A percentile compares a stretch with the other conserved stretches of the same genome.
Evolutionary conservation across 2,329 filamentous ascomycete species (phyloP).

Genomic region (Aspergillus brunneoviolaceus): DNA sequence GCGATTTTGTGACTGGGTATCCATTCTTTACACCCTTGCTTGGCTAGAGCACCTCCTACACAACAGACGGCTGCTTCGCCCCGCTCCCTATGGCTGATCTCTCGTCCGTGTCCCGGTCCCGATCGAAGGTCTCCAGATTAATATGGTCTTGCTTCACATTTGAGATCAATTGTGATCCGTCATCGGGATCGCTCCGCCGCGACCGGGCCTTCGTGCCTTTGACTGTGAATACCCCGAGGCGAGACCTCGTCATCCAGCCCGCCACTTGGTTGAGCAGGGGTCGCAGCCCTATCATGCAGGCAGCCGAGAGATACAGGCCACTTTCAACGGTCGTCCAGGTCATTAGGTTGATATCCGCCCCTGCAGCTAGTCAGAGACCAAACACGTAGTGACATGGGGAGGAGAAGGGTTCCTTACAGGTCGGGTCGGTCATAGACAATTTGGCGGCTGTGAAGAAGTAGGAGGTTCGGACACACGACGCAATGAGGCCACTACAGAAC

Average conservation of each 20-base stretch:
- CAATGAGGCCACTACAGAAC: neutral
- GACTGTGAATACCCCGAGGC: neutral
- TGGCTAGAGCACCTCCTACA: neutral
- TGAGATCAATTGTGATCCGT: neutral
- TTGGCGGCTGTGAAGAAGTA: neutral
- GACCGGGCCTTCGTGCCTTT: neutral
- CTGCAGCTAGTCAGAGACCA: neutral
- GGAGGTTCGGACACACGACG: neutral
- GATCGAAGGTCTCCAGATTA: neutral
- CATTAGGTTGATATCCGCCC: neutral
- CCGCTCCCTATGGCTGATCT: neutral
- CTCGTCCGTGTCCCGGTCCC: neutral
- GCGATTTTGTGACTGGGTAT: too few species aligned
- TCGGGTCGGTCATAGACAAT: neutral
- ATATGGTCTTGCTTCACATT: neutral
- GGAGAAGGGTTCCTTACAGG: neutral
- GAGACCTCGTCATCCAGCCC: slow-evolving; percentile 8
- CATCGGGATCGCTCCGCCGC: neutral
- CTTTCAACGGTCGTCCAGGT: slow-evolving; percentile 1
- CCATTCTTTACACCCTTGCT: neutral
- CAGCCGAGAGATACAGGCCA: neutral
- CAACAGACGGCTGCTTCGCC: too few species aligned
- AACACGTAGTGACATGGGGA: neutral
- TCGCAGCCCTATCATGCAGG: neutral
- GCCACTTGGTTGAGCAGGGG: neutral